These are phyloP conservation scores for Alnus rubra DNA, from an alignment of 306 rosid species.

Conservation along the genomic window DNA sequence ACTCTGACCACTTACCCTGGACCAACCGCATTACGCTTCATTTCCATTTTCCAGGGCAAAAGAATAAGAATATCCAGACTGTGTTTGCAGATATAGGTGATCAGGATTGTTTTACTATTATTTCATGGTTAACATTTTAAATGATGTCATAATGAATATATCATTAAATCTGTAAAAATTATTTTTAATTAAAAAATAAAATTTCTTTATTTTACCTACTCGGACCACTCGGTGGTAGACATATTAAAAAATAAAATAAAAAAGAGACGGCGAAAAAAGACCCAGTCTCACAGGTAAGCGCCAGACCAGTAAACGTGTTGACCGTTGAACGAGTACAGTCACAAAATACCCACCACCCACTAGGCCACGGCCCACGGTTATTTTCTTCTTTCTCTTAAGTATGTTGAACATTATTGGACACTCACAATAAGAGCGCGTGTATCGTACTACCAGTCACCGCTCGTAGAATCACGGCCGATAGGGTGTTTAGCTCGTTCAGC, in stretches of 20 bases:
- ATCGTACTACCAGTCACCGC: not conserved
- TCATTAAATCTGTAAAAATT: too few relatives aligned
- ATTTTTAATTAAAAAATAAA: too few relatives aligned
- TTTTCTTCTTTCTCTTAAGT: not conserved
- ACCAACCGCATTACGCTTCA: slow-evolving; percentile 5
- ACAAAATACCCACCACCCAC: slow-evolving; percentile 11
- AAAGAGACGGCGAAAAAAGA: slow-evolving; percentile 8
- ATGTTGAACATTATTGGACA: not conserved
- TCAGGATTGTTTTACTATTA: too few relatives aligned
- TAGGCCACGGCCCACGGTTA: not conserved
- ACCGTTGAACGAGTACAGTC: slow-evolving; percentile 29
- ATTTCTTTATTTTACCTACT: too few relatives aligned
- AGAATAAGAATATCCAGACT: too few relatives aligned
- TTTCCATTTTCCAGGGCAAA: not conserved
- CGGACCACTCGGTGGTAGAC: too few relatives aligned
- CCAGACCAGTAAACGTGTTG: slow-evolving; percentile 26
- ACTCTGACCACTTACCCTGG: slow-evolving; percentile 17
- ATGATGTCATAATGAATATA: too few relatives aligned
- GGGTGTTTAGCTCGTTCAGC: not conserved
- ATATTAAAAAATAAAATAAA: not conserved
- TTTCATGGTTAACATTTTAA: too few relatives aligned
- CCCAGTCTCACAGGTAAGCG: slow-evolving; percentile 16
- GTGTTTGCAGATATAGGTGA: too few relatives aligned
- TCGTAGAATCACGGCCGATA: not conserved
- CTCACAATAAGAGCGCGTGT: not conserved